These are phyloP conservation scores for Aspergillus panamensis DNA, from an alignment of 495 filamentous ascomycete genomes.

Conservation along the genomic window DNA sequence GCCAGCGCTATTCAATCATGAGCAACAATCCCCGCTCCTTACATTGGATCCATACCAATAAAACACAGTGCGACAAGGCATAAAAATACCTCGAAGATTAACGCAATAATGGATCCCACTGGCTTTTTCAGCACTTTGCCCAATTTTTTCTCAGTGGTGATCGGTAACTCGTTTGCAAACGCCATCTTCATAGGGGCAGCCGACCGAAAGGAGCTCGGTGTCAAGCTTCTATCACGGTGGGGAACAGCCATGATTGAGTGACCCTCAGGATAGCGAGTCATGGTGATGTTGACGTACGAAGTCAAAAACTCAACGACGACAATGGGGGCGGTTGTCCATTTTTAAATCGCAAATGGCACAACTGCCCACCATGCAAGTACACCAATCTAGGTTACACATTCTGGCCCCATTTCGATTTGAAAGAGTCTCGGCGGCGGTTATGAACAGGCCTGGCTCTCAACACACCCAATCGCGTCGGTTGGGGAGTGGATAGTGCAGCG, in stretches of 20 bases:
- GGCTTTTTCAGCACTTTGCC: slow-evolving; percentile 6
- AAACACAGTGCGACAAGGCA: slow-evolving; percentile 13
- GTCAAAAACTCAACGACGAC: background rate
- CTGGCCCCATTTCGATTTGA: background rate
- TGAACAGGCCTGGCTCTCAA: background rate
- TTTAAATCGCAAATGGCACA: background rate
- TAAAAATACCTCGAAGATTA: slow-evolving; percentile 7
- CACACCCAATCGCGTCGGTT: background rate
- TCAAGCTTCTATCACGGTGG: background rate
- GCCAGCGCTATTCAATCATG: slow-evolving; percentile 3
- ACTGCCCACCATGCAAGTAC: background rate
- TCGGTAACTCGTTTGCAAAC: background rate
- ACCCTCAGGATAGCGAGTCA: background rate
- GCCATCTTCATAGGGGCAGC: background rate
- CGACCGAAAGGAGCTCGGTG: background rate
- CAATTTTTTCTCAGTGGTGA: background rate
- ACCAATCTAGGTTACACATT: background rate
- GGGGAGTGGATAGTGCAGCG: background rate
- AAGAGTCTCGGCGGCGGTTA: slow-evolving; percentile 12
- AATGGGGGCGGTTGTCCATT: background rate
- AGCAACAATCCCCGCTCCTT: background rate
- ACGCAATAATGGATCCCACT: slow-evolving; percentile 10
- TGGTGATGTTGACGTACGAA: background rate
- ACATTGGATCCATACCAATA: background rate
- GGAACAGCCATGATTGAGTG: background rate